Evolutionary conservation across 768 basidiomycete genomes (phyloP).

Genomic region (Hortiboletus campestris): DNA sequence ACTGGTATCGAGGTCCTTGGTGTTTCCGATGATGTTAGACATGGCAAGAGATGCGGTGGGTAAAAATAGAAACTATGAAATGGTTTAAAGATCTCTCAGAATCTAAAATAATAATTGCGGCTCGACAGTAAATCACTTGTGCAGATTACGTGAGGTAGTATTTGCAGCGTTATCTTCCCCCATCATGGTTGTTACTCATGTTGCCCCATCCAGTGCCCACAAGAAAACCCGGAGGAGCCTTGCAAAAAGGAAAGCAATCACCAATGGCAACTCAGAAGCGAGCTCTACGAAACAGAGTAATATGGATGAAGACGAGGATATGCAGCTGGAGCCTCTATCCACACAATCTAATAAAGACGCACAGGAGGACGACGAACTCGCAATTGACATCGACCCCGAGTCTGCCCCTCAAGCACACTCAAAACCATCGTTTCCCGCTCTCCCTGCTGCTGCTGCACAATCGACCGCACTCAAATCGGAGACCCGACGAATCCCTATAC

Average conservation of each 20-base stretch:
- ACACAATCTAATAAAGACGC: background rate
- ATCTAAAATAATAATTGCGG: no score
- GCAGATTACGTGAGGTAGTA: slow-evolving; percentile 19
- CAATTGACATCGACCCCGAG: slow-evolving; percentile 54
- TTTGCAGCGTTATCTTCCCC: slow-evolving; percentile 3
- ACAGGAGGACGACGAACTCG: slow-evolving; percentile 57
- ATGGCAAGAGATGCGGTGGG: slow-evolving; percentile 10
- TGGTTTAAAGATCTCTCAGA: no score
- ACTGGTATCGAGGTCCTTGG: slow-evolving; percentile 32
- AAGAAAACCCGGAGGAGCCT: slow-evolving; percentile 48
- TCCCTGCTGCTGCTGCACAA: slow-evolving; percentile 56
- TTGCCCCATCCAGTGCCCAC: slow-evolving; percentile 29
- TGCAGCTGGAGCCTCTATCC: slow-evolving; percentile 22
- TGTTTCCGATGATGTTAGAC: slow-evolving; percentile 17
- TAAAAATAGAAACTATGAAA: no score
- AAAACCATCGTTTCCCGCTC: slow-evolving; percentile 68
- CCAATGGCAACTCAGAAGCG: slow-evolving; percentile 8
- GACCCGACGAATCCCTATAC: slow-evolving; percentile 85
- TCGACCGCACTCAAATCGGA: slow-evolving; percentile 68
- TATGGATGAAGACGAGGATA: slow-evolving; percentile 31
- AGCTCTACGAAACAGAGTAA: slow-evolving; percentile 7
- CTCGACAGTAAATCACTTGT: background rate
- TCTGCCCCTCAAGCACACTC: slow-evolving; percentile 44
- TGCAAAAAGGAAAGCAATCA: slow-evolving; percentile 36
- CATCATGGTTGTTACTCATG: slow-evolving; percentile 43